Evolutionary conservation across 768 basidiomycete genomes (phyloP), one percentile per base, ranked within the genome.

Genomic region (Amanita molliuscula): DNA sequence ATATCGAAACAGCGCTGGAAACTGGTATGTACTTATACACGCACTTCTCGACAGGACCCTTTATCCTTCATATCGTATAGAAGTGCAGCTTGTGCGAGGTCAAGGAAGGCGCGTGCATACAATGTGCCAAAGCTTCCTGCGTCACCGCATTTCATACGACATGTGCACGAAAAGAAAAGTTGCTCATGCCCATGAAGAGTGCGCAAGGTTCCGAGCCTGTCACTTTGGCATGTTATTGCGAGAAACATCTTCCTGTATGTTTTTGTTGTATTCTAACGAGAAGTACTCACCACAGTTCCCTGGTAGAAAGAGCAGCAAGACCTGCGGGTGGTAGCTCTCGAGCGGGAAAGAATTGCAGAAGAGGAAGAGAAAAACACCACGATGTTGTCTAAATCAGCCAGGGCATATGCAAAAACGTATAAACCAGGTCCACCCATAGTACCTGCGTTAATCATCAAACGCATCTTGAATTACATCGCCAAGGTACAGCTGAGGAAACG

Each of bases 71-170:
- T 23, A 53, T 13, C 21, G 11, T 31, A n/a, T 40, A 78, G 77
- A 71, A 66, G 64, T 78, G 77, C 53, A 66, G 61, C 7, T 59
- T 78, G 10, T 78, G 77, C 53, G 69, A 72, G 15, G 57, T 67
- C 8, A 63, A 68, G 52, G 65, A 66, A 53, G 95, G 95, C 4
- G 94, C 95, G 0, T 97, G 95, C 63, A 95, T 99, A 38, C 96
- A 98, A 64, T 99, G 96, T 64, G 84, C 82, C 47, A 95, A 91
- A 66, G 72, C 78, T 1, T 84, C 81, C 1, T 98, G 96, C 67
- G 93, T 89, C 63, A 74, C 86, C 13, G 94, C 96, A 0, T 99
- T 96, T 58, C 96, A 99, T 62, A 77, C 87, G 1, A 94, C 95
- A 0, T 99, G 96, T 60, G 96, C 93, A 0, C 75, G 95, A 11